Evolutionary conservation across 768 basidiomycete species (phyloP).

Genomic region (Pulveroboletus sp.): DNA sequence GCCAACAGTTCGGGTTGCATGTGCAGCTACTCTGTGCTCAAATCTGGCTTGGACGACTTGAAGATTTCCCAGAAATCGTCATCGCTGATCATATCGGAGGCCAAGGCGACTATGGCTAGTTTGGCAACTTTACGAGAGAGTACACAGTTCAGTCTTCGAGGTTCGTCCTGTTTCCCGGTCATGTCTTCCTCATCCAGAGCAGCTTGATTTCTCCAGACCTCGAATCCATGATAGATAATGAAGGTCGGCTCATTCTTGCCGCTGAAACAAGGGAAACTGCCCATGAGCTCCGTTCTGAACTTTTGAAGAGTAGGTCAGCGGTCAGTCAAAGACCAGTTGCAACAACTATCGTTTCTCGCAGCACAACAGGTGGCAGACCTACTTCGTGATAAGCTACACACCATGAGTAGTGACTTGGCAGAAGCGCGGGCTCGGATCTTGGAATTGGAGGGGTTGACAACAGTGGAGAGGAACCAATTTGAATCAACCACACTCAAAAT

Average conservation of each 20-base stretch:
- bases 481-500: constrained; percentile 20
- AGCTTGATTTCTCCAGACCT: constrained; percentile 19
- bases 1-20: neutral
- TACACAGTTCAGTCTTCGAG: constrained; percentile 20
- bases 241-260: constrained; percentile 23
- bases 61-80: constrained; percentile 23
- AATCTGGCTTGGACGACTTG: constrained; percentile 27
- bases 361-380: constrained; percentile 47
- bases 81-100: constrained; percentile 18
- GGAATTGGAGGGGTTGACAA: constrained; percentile 33
- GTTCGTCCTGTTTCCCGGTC: constrained; percentile 14
- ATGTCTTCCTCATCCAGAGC: neutral
- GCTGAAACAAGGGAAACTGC: constrained; percentile 27
- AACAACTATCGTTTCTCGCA: constrained; percentile 17
- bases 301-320: constrained; percentile 29
- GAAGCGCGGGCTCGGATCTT: constrained; percentile 36
- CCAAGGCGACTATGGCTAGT: constrained; percentile 24
- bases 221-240: constrained; percentile 25
- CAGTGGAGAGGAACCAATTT: constrained; percentile 19
- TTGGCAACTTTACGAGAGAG: constrained; percentile 21
- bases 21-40: constrained; percentile 28
- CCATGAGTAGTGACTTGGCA: constrained; percentile 38
- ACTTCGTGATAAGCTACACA: constrained; percentile 43
- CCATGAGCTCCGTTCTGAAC: constrained; percentile 33
- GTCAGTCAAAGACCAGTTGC: neutral